These are phyloP conservation scores for Purpureocillium takamizusanense DNA, from an alignment of 2,329 filamentous ascomycete genomes.

Conservation along the genomic window DNA sequence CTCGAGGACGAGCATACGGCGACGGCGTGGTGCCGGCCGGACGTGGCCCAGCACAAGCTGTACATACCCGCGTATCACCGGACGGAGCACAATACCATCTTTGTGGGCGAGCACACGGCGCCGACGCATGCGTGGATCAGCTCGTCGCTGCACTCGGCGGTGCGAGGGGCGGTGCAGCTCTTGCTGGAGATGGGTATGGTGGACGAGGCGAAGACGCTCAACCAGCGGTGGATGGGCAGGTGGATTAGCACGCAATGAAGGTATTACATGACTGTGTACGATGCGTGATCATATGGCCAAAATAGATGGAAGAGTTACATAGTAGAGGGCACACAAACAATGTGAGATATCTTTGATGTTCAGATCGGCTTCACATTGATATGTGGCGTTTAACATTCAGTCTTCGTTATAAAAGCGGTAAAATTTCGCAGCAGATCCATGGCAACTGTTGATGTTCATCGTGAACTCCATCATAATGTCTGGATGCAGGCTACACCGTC, in stretches of 20 bases:
- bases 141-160: slow-evolving; percentile 21
- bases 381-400: no score
- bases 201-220: slow-evolving; percentile 48
- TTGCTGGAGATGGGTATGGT: slow-evolving; percentile 23
- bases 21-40: slow-evolving; percentile 43
- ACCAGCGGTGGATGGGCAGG: slow-evolving; percentile 49
- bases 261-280: no score
- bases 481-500: not conserved
- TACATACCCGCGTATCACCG: slow-evolving; percentile 52
- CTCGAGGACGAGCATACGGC: slow-evolving; percentile 45
- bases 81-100: slow-evolving; percentile 38
- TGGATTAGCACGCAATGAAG: slow-evolving; percentile 29
- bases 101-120: slow-evolving; percentile 25
- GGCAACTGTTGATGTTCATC: no score
- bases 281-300: no score
- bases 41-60: slow-evolving; percentile 45
- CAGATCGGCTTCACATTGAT: no score
- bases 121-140: slow-evolving; percentile 50
- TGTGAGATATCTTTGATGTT: no score
- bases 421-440: no score
- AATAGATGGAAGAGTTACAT: no score
- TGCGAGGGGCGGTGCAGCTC: slow-evolving; percentile 45
- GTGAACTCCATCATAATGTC: not conserved
- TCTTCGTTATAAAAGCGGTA: no score
- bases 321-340: no score